A percentile compares a stretch with the other conserved stretches of the same genome.
Conservation (phyloP, 371 early-diverging fungal genomes). For the Nematocida sp. region DNA sequence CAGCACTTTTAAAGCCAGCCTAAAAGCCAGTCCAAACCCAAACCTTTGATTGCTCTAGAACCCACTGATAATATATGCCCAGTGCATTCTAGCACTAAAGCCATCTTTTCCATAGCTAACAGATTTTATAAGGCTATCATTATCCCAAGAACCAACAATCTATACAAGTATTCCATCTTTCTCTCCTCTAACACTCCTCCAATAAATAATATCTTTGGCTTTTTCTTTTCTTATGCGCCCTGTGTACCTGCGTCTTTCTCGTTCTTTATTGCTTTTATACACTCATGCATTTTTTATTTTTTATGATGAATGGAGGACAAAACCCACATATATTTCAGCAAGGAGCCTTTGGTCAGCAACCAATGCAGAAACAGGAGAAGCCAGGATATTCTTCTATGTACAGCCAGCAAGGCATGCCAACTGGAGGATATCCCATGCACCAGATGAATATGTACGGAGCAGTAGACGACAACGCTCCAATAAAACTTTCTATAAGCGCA, state of each 20-base stretch:
- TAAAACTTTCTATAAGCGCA: conserved; percentile 5
- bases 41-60: no score
- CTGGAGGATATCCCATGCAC: no score
- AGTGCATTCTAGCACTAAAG: no score
- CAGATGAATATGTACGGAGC: background rate
- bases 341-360: background rate
- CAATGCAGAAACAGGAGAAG: background rate
- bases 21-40: no score
- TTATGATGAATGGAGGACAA: conserved; percentile 26
- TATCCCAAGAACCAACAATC: no score
- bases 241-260: background rate
- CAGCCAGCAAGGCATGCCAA: no score
- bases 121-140: no score
- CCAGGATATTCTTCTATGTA: background rate
- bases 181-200: background rate
- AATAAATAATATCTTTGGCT: background rate
- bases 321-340: background rate
- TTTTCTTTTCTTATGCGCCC: background rate
- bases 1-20: no score
- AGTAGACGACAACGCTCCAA: conserved; percentile 16
- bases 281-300: conserved; percentile 12
- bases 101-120: no score
- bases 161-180: background rate
- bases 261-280: background rate
- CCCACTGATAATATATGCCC: no score